phyloP scores from a whole-genome alignment of 2,329 filamentous ascomycete species.

The Arthrobotrys iridis region DNA sequence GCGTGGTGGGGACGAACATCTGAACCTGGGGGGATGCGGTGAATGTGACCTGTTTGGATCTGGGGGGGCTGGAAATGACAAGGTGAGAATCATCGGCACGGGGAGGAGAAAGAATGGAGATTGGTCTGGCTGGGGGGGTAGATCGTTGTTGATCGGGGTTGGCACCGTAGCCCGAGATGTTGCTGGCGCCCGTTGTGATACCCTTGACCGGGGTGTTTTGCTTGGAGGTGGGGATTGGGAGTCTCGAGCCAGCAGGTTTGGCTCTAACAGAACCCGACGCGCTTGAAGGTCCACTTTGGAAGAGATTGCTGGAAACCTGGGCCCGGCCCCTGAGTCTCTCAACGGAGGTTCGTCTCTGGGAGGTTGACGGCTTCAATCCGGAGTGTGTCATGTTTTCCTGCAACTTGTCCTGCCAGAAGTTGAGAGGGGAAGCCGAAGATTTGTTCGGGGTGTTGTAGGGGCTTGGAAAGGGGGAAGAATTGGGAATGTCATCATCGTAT shows the following conservation, averaged over 20 bases:
- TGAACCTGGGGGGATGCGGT: constrained; percentile 93
- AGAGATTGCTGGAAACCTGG: constrained; percentile 97
- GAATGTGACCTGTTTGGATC: constrained; percentile 97
- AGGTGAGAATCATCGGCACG: constrained; percentile 56
- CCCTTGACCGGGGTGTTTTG: constrained; percentile 68
- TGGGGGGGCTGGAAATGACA: constrained; percentile 74
- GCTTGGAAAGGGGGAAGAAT: constrained; percentile 57
- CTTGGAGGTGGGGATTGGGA: constrained; percentile 66
- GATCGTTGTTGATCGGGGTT: constrained; percentile 37
- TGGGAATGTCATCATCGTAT: constrained; percentile 57
- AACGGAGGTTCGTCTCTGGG: constrained; percentile 87
- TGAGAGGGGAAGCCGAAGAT: constrained; percentile 73
- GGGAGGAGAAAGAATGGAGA: constrained; percentile 57
- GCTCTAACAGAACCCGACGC: constrained; percentile 68
- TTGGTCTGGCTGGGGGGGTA: constrained; percentile 57
- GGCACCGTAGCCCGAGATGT: constrained; percentile 63
- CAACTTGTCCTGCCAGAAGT: constrained; percentile 88
- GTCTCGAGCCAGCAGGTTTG: constrained; percentile 80
- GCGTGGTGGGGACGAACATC: constrained; percentile 97
- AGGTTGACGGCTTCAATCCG: constrained; percentile 64
- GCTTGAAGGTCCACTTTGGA: constrained; percentile 91
- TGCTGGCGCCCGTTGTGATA: constrained; percentile 65
- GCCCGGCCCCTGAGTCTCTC: constrained; percentile 95
- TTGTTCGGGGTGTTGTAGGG: constrained; percentile 54
- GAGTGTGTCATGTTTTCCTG: constrained; percentile 75